Base-by-base conservation (phyloP, 768 basidiomycete genomes). In the Filobasidium floriforme region DNA sequence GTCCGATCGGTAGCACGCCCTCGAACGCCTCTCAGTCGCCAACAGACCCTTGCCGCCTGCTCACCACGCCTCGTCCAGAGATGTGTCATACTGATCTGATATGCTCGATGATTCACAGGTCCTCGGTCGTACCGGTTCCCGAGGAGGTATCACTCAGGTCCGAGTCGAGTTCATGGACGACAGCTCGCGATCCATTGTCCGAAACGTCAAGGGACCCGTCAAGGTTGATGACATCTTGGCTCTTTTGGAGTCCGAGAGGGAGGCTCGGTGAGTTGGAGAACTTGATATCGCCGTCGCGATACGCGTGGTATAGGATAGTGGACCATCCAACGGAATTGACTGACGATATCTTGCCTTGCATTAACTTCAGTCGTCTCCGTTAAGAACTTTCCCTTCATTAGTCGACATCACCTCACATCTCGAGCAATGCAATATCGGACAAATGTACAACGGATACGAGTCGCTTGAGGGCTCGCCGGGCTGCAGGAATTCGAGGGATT, bases 81-180 rank as follows among this genome's bases (percentile, higher is more conserved):
- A 29, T 18, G 11, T 41, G 14, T 2, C 24, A 43, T 29, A 28
- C 59, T 60, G 43, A 65, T 28, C 22, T 40, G 5, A 32, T 61
- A 41, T 49, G 19, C 14, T 12, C 14, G 5, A 2, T 49, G 18
- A 62, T 44, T 65, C 62, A 72, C 71, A 96, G 92, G 91, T 98
- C 80, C 88, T 98, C 76, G 96, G 96, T 77, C 88, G 96, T 76
- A 99, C 96, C 78, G 94, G 94, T 69, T 97, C 93, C 74, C 90
- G 94, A 79, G 94, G 94, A 82, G 94, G 94, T 83, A 92, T 98
- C 76, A 97, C 92, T 68, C 93, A 97, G 84, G 93, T 97, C 81
- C 91, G 94, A 72, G 96, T 99, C 72, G 96, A 98, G 79, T 96
- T 99, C 83, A 88, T 98, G 89, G 94, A 98, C 80, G 93, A 98